Conservation (phyloP, 352 stramenopile genomes). For the Globisporangium iwayamae region DNA sequence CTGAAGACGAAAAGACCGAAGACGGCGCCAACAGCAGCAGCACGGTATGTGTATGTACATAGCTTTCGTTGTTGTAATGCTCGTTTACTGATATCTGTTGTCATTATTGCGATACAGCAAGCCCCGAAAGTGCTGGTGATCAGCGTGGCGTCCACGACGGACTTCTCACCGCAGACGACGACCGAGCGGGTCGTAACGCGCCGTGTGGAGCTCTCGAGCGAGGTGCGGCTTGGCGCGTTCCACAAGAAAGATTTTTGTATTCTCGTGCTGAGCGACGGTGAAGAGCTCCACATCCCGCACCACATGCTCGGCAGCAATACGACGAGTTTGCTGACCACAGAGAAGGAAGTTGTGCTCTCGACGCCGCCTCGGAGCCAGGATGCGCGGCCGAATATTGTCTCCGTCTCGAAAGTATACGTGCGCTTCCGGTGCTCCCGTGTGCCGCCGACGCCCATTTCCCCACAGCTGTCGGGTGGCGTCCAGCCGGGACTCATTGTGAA, state of each 20-base stretch:
- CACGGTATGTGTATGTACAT: slow-evolving; percentile 3
- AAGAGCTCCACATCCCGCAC: slow-evolving; percentile 61
- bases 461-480: slow-evolving; percentile 34
- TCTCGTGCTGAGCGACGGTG: slow-evolving; percentile 65
- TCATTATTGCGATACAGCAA: slow-evolving; percentile 13
- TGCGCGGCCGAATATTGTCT: slow-evolving; percentile 51
- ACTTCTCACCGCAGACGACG: slow-evolving; percentile 20
- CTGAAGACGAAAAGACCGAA: slow-evolving; percentile 10
- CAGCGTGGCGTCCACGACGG: slow-evolving; percentile 40
- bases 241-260: slow-evolving; percentile 59
- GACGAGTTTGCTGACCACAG: slow-evolving; percentile 29
- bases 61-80: not conserved
- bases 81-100: not conserved
- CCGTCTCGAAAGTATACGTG: slow-evolving; percentile 48
- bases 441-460: slow-evolving; percentile 31
- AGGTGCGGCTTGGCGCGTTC: slow-evolving; percentile 52
- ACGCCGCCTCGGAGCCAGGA: slow-evolving; percentile 46
- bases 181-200: slow-evolving; percentile 63
- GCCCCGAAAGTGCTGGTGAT: slow-evolving; percentile 54
- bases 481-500: slow-evolving; percentile 34
- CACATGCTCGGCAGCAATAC: slow-evolving; percentile 44
- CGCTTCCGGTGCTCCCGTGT: slow-evolving; percentile 45
- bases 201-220: slow-evolving; percentile 47
- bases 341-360: slow-evolving; percentile 55
- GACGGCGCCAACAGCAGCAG: not conserved